phyloP scores from a whole-genome alignment of 495 filamentous ascomycete genomes.

The Penicillium manginii region DNA sequence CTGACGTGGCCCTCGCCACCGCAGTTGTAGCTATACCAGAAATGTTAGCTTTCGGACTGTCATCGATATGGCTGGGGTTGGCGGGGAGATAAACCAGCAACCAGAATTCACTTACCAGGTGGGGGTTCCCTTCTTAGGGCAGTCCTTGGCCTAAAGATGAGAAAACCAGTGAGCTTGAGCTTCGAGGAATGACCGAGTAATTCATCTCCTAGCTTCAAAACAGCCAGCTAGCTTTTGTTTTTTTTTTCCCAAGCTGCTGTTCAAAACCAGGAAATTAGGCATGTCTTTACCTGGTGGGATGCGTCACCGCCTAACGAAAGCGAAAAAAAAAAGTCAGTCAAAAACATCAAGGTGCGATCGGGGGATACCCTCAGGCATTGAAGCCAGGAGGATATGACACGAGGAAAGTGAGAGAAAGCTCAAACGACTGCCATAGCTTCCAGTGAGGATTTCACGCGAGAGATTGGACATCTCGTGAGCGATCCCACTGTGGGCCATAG shows the following conservation, averaged over 20 bases:
- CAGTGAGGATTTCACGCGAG: constrained; percentile 4
- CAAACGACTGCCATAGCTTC: neutral
- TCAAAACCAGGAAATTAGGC: constrained; percentile 7
- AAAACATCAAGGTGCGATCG: constrained; percentile 12
- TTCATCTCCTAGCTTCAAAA: neutral
- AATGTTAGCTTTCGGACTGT: constrained; percentile 25
- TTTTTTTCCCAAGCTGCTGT: too few relatives aligned
- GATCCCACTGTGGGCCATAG: constrained; percentile 1
- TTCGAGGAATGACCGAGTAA: constrained; percentile 2
- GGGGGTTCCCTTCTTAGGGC: constrained; percentile 88
- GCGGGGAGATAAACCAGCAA: neutral
- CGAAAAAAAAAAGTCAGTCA: constrained; percentile 33
- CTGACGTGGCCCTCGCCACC: constrained; percentile 90
- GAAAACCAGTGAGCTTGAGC: constrained; percentile 4
- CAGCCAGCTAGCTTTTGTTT: too few relatives aligned
- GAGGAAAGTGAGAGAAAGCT: constrained; percentile 3
- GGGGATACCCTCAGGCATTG: neutral
- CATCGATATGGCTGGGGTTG: neutral
- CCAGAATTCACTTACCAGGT: constrained; percentile 69
- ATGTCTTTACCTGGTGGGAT: constrained; percentile 65
- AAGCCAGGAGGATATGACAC: neutral
- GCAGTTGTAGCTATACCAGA: constrained; percentile 69
- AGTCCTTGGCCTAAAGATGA: constrained; percentile 76
- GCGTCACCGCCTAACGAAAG: constrained; percentile 66
- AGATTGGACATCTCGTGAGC: neutral